These are phyloP conservation scores for Berberis thunbergii DNA, from an alignment of 164 flowering plant species.

Conservation along the genomic window DNA sequence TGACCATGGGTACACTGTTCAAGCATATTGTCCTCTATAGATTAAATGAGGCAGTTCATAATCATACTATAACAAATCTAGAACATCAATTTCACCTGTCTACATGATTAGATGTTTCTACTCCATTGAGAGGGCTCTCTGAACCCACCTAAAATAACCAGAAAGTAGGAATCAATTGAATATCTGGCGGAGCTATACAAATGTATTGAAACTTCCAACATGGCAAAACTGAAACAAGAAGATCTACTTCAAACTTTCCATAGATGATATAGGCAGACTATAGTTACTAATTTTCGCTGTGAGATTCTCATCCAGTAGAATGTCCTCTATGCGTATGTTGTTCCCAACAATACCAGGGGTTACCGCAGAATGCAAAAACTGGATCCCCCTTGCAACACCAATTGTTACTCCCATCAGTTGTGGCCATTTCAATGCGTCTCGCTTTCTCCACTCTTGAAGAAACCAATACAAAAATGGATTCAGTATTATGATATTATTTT, in stretches of 20 bases:
- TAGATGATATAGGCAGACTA: constrained; percentile 48
- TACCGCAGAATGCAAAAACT: constrained; percentile 67
- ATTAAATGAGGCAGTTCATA: too few relatives aligned
- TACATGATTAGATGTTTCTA: constrained; percentile 8
- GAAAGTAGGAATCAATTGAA: background rate
- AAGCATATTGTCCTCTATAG: too few relatives aligned
- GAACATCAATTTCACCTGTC: constrained; percentile 19
- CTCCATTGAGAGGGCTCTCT: constrained; percentile 35
- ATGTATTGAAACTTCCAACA: background rate
- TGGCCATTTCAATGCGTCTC: constrained; percentile 69
- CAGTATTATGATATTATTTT: background rate
- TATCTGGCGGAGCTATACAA: background rate
- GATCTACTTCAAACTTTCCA: constrained; percentile 24
- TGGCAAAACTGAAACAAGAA: background rate
- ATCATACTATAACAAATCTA: background rate
- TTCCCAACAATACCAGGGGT: constrained; percentile 53
- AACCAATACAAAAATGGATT: background rate
- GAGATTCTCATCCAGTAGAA: constrained; percentile 64
- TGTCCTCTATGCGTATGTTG: constrained; percentile 48
- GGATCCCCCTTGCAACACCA: constrained; percentile 69
- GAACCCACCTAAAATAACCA: constrained; percentile 33
- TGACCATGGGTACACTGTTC: background rate
- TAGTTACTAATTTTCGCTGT: constrained; percentile 59
- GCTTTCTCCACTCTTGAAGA: constrained; percentile 50
- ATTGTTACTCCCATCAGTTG: constrained; percentile 59